These are phyloP conservation scores for Ogataea hybrid DNA, from an alignment of 1,139 yeast species.

Conservation along the genomic window DNA sequence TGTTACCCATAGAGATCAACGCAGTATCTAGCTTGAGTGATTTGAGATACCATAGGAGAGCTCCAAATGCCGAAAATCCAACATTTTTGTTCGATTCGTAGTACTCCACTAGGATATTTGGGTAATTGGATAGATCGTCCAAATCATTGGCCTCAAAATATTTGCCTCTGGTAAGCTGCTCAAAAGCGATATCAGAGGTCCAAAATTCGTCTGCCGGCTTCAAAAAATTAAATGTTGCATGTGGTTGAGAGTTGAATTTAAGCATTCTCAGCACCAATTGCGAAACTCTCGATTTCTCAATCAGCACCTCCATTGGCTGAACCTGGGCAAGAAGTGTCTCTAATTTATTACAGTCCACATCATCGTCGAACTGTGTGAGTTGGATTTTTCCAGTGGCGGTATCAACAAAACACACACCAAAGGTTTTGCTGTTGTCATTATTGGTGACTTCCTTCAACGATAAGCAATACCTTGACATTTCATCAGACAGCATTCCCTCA, in stretches of 20 bases:
- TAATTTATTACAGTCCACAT: constrained; percentile 76
- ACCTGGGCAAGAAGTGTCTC: constrained; percentile 90
- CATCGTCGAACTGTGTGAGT: constrained; percentile 74
- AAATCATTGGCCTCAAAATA: constrained; percentile 63
- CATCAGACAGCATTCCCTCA: constrained; percentile 83
- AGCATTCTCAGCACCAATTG: constrained; percentile 67
- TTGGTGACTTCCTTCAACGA: constrained; percentile 64
- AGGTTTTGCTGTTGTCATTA: constrained; percentile 46
- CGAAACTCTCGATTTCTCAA: constrained; percentile 73
- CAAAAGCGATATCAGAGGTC: constrained; percentile 76
- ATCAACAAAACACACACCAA: constrained; percentile 89
- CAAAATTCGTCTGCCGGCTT: constrained; percentile 79
- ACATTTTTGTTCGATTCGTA: constrained; percentile 47
- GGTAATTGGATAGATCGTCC: constrained; percentile 68
- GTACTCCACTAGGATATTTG: constrained; percentile 49
- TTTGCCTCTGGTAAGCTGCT: constrained; percentile 59
- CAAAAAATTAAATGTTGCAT: constrained; percentile 80
- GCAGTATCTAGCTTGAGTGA: constrained; percentile 73
- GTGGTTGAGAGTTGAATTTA: constrained; percentile 68
- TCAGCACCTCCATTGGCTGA: constrained; percentile 81
- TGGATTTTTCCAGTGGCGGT: constrained; percentile 86
- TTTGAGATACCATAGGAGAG: constrained; percentile 73
- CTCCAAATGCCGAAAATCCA: constrained; percentile 87
- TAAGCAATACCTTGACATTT: constrained; percentile 87
- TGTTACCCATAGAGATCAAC: constrained; percentile 77